Evolutionary conservation across 2,329 filamentous ascomycete genomes (phyloP).

Genomic region (Aspergillus ochraceus): DNA sequence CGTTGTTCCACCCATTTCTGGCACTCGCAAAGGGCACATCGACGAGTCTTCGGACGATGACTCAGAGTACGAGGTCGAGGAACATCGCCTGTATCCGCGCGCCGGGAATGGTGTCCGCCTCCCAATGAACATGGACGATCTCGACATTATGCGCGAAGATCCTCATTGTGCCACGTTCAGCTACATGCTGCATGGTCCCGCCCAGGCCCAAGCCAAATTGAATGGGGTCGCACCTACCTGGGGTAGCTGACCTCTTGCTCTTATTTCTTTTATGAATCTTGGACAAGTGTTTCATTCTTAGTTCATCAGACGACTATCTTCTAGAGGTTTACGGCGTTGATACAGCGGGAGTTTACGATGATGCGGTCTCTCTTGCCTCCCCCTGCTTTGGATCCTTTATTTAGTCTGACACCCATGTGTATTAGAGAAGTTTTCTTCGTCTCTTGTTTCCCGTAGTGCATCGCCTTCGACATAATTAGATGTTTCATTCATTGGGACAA

Average conservation of each 20-base stretch:
- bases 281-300: not conserved
- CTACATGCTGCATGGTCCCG: slow-evolving; percentile 41
- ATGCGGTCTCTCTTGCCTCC: not conserved
- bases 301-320: not conserved
- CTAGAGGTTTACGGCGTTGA: not conserved
- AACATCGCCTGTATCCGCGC: slow-evolving; percentile 63
- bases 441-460: not conserved
- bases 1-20: slow-evolving; percentile 1
- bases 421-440: not conserved
- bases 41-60: slow-evolving; percentile 36
- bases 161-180: slow-evolving; percentile 58
- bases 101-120: slow-evolving; percentile 62
- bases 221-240: slow-evolving; percentile 15
- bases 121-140: slow-evolving; percentile 57
- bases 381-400: not conserved
- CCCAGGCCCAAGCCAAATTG: slow-evolving; percentile 16
- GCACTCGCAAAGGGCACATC: slow-evolving; percentile 18
- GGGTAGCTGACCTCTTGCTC: slow-evolving; percentile 3
- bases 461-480: not conserved
- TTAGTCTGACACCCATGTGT: not conserved
- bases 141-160: slow-evolving; percentile 64
- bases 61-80: slow-evolving; percentile 47
- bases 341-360: no score
- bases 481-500: not conserved
- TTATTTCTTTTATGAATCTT: not conserved